Evolutionary conservation across 2,329 filamentous ascomycete species (phyloP), one percentile per base, ranked within the genome.

Genomic region (Paraphoma sp.): DNA sequence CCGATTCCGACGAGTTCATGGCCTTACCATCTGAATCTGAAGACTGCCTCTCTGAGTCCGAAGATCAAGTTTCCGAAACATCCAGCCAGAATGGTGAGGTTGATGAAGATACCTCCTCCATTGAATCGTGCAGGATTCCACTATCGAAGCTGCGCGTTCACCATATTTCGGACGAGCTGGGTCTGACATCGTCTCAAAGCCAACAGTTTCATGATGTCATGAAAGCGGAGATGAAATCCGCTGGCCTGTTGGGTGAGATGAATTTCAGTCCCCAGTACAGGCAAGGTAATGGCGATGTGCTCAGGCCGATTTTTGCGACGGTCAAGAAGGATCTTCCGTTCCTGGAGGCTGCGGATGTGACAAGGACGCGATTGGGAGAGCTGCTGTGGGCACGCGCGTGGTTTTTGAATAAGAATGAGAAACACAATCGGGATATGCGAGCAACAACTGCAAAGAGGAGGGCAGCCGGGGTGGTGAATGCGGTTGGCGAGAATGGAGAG

Each of bases 331-430:
- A 10, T 7, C n/a, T 45, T 8, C 6, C 6, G 6, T 45, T 23
- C 18, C 17, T 45, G 9, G 43, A 45, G 12, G 18, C 43, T 12
- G 17, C 18, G n/a, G 17, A 18, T 11, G 16, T 45, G 10, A 9
- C 8, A 3, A 14, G 28, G 18, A 18, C 6, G 52, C 46, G 50
- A 8, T 40, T 53, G 23, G 41, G 48, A 7, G 46, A 49, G 16
- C 12, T 41, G 17, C 12, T 49, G 29, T 41, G 28, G 1, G 29
- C 45, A 5, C n/a, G 45, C 4, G 31, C 50, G 14, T 31, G 16
- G 30, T 43, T 56, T 18, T 18, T 36, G 14, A 52, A 45, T 29
- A 14, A 16, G 6, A 50, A 47, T 12, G 28, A 49, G 44, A 49
- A 44, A 17, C 46, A 48, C 28, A 48, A 45, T 30, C 29, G 33